Conservation (phyloP, 306 rosid species). For the Cucurbita moschata region DNA sequence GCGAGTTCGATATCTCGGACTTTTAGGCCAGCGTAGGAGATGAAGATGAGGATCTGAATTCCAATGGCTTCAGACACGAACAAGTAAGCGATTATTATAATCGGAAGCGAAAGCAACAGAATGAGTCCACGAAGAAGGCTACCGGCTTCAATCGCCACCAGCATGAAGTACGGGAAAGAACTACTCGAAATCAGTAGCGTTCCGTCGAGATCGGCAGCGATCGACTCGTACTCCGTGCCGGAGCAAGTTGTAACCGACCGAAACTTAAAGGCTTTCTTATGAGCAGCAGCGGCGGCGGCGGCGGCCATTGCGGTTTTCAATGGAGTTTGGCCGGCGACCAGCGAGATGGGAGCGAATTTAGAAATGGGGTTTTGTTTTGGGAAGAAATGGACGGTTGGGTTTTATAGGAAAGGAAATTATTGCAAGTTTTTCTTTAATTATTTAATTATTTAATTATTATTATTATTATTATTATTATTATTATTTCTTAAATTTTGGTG, state of each 20-base stretch:
- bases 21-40: constrained; percentile 81
- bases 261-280: constrained; percentile 26
- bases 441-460: no score
- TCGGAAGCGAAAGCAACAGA: constrained; percentile 74
- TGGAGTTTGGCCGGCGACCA: neutral
- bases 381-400: constrained; percentile 6
- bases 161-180: constrained; percentile 91
- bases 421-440: neutral
- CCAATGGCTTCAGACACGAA: constrained; percentile 84
- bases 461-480: no score
- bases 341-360: neutral
- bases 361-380: neutral
- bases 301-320: neutral
- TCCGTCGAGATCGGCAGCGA: constrained; percentile 94
- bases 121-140: constrained; percentile 78
- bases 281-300: constrained; percentile 11
- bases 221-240: constrained; percentile 27
- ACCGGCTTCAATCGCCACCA: constrained; percentile 88
- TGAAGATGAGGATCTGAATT: constrained; percentile 85
- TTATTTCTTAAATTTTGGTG: neutral
- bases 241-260: constrained; percentile 39
- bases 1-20: constrained; percentile 86
- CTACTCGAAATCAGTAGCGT: constrained; percentile 66
- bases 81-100: constrained; percentile 59
- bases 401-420: neutral